Conservation (phyloP, 73 alveolate species). For the Paramecium pentaurelia region DNA sequence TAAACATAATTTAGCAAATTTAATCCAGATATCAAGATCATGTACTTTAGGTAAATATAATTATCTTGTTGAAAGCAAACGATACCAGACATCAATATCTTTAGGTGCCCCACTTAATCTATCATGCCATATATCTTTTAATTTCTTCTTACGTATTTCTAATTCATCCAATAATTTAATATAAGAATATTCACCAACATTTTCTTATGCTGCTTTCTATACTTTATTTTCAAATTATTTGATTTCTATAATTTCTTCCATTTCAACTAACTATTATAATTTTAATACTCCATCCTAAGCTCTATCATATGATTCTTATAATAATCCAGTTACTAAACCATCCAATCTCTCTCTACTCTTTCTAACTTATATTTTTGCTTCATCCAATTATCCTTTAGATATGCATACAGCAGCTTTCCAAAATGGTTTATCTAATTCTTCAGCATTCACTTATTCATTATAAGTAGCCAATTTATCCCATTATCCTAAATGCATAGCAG, state of each 20-base stretch:
- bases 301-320: constrained; percentile 92
- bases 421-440: constrained; percentile 90
- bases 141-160: constrained; percentile 74
- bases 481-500: constrained; percentile 65
- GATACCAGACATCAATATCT: constrained; percentile 88
- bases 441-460: constrained; percentile 74
- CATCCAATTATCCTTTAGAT: constrained; percentile 76
- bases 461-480: constrained; percentile 95
- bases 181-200: constrained; percentile 39
- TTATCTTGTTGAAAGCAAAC: constrained; percentile 66
- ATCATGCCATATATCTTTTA: constrained; percentile 73
- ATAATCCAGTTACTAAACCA: constrained; percentile 88
- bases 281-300: constrained; percentile 89
- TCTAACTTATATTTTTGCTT: constrained; percentile 85
- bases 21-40: constrained; percentile 54
- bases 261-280: constrained; percentile 86
- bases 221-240: constrained; percentile 63
- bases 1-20: constrained; percentile 45
- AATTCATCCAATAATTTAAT: constrained; percentile 40
- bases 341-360: constrained; percentile 89
- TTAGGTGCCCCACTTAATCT: constrained; percentile 68
- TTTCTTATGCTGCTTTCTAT: not conserved
- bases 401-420: constrained; percentile 90
- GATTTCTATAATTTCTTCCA: constrained; percentile 91
- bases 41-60: constrained; percentile 48